phyloP scores from a whole-genome alignment of 2,329 filamentous ascomycete genomes.

The Mycogone perniciosa region DNA sequence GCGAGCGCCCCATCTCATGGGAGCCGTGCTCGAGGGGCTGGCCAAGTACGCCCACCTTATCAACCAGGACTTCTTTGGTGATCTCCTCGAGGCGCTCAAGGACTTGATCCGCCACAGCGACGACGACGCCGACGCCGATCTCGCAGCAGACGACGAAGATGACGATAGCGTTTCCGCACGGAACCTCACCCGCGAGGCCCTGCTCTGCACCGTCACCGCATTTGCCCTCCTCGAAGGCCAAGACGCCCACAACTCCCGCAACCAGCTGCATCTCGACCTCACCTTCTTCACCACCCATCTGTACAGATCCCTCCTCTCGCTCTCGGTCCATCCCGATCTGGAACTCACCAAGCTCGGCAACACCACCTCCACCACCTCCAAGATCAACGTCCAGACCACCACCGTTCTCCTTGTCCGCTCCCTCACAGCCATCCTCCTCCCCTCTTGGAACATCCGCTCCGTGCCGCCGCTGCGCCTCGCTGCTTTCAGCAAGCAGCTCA shows the following conservation, averaged over 20 bases:
- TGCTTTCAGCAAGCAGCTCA: slow-evolving; percentile 86
- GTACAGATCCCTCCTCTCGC: slow-evolving; percentile 74
- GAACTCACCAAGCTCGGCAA: slow-evolving; percentile 58
- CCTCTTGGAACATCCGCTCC: slow-evolving; percentile 63
- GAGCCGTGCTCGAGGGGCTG: slow-evolving; percentile 90
- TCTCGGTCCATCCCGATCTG: slow-evolving; percentile 77
- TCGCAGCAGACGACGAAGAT: slow-evolving; percentile 30
- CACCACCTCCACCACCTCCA: slow-evolving; percentile 41
- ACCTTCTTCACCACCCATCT: slow-evolving; percentile 94
- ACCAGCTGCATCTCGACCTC: slow-evolving; percentile 78
- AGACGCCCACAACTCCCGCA: slow-evolving; percentile 78
- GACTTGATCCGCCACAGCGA: slow-evolving; percentile 79
- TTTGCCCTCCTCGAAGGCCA: slow-evolving; percentile 95
- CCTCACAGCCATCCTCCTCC: slow-evolving; percentile 73
- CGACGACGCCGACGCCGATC: slow-evolving; percentile 37
- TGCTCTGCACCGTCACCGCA: slow-evolving; percentile 92
- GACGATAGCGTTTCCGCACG: slow-evolving; percentile 37
- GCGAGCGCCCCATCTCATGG: slow-evolving; percentile 78
- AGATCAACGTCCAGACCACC: slow-evolving; percentile 91
- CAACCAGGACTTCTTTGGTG: slow-evolving; percentile 98
- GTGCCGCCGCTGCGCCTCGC: slow-evolving; percentile 80
- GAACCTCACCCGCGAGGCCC: slow-evolving; percentile 76
- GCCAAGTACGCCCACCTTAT: slow-evolving; percentile 94
- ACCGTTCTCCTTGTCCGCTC: slow-evolving; percentile 87
- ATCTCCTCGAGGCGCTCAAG: slow-evolving; percentile 87